Base-by-base conservation (phyloP, 1,139 yeast species). In the Magnusiomyces suaveolens region DNA sequence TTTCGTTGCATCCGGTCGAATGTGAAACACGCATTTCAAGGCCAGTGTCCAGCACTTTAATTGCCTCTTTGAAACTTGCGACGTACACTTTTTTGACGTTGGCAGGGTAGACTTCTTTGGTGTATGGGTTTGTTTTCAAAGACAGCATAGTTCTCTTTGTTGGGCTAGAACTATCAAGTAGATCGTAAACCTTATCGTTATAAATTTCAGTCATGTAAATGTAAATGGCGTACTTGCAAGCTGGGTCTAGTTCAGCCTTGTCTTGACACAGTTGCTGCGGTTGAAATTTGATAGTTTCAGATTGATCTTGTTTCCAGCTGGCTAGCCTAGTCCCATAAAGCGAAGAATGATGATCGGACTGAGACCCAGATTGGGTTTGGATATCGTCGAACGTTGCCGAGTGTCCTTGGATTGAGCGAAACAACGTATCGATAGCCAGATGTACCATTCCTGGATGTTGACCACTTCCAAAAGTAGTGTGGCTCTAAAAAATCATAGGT, bases 401-500 rank as follows among this genome's bases (percentile, higher is more conserved):
- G n/a, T 41, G 29, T 10, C 20, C 10, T 29, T 49, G 38, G 16
- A 41, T 18, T 2, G 51, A 49, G 14, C 51, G 46, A 66, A 76
- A 77, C 55, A 77, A 66, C 0, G 78, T 72, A 49, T 71, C 62
- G 18, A 72, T 59, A 0, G 70, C 65, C 16, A 65, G 48, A 47
- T 66, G 68, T n/a, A 67, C 58, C 64, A 69, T 60, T 1, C 72
- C 73, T 6, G 72, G 69, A 2, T 62, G 60, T 20, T 62, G 61
- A 29, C 58, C 59, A 43, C 57, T 43, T 4, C 72, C 71, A 14
- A 64, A 59, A 21, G 66, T 60, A 1, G 72, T 66, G 52, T 65
- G 65, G 2, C 51, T 49, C 51, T 49, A 46, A 3, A 24, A n/a
- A 25, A 18, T 6, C 3, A 29, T 24, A 16, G n/a, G 38, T 26